A percentile compares a stretch with the other conserved stretches of the same genome.
Evolutionary conservation across 2,329 filamentous ascomycete species (phyloP).

Genomic region (Trichoderma simmonsii): DNA sequence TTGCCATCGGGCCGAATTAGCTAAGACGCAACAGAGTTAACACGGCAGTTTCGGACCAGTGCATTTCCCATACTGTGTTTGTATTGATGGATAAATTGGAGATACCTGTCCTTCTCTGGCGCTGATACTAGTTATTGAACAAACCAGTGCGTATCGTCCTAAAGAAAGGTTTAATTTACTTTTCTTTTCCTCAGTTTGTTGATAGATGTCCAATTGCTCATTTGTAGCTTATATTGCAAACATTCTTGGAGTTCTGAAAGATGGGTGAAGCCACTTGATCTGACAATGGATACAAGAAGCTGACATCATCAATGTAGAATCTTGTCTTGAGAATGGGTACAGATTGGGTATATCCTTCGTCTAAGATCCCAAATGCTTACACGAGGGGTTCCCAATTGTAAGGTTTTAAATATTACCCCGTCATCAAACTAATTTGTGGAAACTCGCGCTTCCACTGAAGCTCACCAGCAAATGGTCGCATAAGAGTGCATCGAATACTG

Average conservation of each 20-base stretch:
- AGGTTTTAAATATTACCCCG: not conserved
- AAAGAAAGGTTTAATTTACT: not conserved
- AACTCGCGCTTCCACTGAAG: not conserved
- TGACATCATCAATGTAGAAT: not conserved
- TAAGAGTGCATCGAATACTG: not conserved
- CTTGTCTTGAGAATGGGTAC: not conserved
- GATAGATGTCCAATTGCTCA: not conserved
- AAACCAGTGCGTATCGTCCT: not conserved
- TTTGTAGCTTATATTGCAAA: not conserved
- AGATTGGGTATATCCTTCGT: not conserved
- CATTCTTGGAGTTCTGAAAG: not conserved
- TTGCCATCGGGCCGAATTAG: too few relatives aligned
- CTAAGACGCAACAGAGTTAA: too few relatives aligned
- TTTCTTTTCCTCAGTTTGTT: not conserved
- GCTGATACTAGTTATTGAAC: rapidly evolving
- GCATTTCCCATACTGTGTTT: not conserved
- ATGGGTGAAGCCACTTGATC: not conserved
- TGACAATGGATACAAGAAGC: not conserved
- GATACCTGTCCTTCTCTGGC: too few relatives aligned
- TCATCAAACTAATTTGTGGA: not conserved
- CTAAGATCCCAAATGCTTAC: not conserved
- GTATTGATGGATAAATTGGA: too few relatives aligned
- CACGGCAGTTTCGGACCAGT: not conserved
- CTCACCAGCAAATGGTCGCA: not conserved
- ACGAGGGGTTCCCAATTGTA: not conserved